Base-by-base conservation (phyloP, 148 eudicot genomes). In the Vaccinium macrocarpon region DNA sequence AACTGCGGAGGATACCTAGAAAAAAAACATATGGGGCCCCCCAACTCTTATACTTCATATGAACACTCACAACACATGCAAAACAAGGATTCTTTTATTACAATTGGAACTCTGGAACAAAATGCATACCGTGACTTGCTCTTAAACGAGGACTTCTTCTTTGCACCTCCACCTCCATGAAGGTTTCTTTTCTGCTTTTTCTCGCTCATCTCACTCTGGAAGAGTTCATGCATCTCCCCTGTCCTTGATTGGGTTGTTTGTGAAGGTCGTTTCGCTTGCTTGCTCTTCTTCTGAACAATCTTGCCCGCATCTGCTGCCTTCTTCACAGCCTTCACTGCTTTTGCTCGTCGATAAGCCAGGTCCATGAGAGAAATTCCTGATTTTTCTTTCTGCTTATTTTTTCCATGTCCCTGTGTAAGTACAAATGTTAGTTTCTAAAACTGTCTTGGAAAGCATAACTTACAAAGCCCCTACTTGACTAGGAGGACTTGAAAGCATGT, bases 61-160 rank as follows among this genome's bases (percentile, higher is more conserved):
- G 15, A 56, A 76, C 21, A 42, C 35, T 19, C 57, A 74, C 19
- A 23, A 35, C 35, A 19, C 25, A 35, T 82, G 29, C 38, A 72
- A 53, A 70, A 82, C 29, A 72, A 82, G 18, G 1, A 76, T 75
- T 38, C 11, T 3, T 53, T 13, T 5, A 23, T 57, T 19, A 32
- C 46, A 79, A 79, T 53, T 38, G 48, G 35, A 23, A 76, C 55
- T 61, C 38, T 56, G 79, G 35, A 90, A 38, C 68, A 50, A 66
- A 73, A 85, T 74, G 38, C 86, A 82, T 92, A 93, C 99, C 99
- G 85, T 61, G 99, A 95, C 88, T 97, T 97, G 92, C 99, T 97
- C 91, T 97, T 97, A 84, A 97, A 97, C 46, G 99, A 92, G 81
- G 96, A 90, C 85, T 92, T 90, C 79, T 88, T 93, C 89, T 87